These are phyloP conservation scores for Russula emetica DNA, from an alignment of 768 basidiomycete genomes.

Conservation along the genomic window DNA sequence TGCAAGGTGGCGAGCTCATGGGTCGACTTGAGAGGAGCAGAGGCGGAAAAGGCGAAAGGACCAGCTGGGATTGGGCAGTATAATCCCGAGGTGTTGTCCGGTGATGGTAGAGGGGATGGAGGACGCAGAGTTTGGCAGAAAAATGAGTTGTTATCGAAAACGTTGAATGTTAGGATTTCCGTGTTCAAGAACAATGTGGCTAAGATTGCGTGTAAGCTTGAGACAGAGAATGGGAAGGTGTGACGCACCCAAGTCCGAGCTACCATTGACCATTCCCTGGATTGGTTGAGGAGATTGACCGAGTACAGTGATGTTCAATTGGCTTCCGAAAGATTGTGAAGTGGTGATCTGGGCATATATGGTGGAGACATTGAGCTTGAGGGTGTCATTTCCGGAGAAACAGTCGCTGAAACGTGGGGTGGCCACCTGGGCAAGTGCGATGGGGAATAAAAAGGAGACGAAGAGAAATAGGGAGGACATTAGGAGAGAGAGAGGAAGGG, in stretches of 20 bases:
- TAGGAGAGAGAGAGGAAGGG: background rate
- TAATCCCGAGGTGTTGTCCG: conserved; percentile 32
- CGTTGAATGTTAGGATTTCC: conserved; percentile 70
- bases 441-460: conserved; percentile 25
- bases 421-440: conserved; percentile 21
- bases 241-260: conserved; percentile 60
- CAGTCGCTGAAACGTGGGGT: conserved; percentile 60
- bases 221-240: conserved; percentile 7
- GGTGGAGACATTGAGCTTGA: conserved; percentile 60
- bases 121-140: conserved; percentile 79
- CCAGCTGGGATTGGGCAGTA: conserved; percentile 82
- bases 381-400: conserved; percentile 49
- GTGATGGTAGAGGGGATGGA: conserved; percentile 59
- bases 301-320: conserved; percentile 69
- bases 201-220: conserved; percentile 32
- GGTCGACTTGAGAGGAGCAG: conserved; percentile 58
- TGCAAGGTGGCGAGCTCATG: conserved; percentile 79
- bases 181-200: conserved; percentile 88
- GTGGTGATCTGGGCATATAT: conserved; percentile 70
- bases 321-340: conserved; percentile 40
- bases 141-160: conserved; percentile 65
- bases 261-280: conserved; percentile 52
- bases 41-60: conserved; percentile 73
- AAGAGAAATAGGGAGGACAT: background rate
- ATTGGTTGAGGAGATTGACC: conserved; percentile 60